Evolutionary conservation across 2,329 filamentous ascomycete genomes (phyloP).

Genomic region (Talaromyces marneffei): DNA sequence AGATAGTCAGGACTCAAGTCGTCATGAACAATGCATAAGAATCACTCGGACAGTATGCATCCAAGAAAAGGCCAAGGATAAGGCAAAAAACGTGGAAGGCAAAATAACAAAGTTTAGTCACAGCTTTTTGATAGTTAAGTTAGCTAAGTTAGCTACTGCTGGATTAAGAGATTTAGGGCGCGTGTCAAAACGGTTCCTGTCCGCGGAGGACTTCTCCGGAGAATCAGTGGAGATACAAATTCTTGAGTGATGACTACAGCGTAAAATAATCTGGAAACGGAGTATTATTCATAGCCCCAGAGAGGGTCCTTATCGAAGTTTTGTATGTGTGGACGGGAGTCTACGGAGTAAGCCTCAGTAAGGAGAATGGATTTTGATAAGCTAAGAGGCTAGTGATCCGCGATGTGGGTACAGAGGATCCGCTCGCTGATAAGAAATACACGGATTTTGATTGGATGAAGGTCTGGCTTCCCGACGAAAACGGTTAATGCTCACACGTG

Average conservation of each 20-base stretch:
- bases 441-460: neutral
- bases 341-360: too few relatives aligned
- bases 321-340: neutral
- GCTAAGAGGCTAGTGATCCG: neutral
- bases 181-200: neutral
- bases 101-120: neutral
- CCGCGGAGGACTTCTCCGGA: conserved; percentile 15
- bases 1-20: neutral
- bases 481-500: neutral
- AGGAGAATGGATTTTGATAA: neutral
- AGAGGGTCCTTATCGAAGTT: neutral
- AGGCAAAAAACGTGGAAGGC: neutral
- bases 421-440: neutral
- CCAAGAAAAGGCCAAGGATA: neutral
- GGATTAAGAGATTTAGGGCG: neutral
- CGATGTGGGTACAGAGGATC: neutral
- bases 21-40: neutral
- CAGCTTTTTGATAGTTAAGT: too few relatives aligned
- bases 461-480: neutral
- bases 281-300: neutral
- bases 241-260: neutral
- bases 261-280: neutral
- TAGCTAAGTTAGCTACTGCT: too few relatives aligned
- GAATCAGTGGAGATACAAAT: neutral
- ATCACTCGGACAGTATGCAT: neutral